Conservation (phyloP, 1,284 basidiomycete species). For the Volvariella surrecta region DNA sequence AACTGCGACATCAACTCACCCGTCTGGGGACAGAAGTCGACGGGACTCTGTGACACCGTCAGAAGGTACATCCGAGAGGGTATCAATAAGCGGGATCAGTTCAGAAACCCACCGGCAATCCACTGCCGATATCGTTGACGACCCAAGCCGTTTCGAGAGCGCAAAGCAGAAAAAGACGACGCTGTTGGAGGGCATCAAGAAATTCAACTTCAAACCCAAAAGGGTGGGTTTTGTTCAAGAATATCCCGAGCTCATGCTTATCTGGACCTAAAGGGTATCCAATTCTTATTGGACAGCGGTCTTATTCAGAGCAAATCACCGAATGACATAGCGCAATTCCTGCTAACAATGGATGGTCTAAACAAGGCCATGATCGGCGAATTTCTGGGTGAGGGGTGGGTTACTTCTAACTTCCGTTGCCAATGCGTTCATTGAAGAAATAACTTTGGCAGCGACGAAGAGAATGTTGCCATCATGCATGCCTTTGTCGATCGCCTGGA, state of each 20-base stretch:
- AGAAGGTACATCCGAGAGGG: conserved; percentile 44
- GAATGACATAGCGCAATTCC: conserved; percentile 79
- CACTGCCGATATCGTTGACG: conserved; percentile 78
- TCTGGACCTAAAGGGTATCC: conserved; percentile 58
- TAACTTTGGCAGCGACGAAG: conserved; percentile 55
- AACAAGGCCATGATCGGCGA: conserved; percentile 97
- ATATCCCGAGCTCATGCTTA: conserved; percentile 3
- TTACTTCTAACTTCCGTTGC: conserved; percentile 11
- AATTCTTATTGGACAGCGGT: conserved; percentile 84
- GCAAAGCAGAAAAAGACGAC: conserved; percentile 98
- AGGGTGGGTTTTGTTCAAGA: conserved; percentile 38
- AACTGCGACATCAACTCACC: conserved; percentile 32
- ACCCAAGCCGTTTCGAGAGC: conserved; percentile 90
- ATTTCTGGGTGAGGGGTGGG: conserved; percentile 93
- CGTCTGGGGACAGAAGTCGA: conserved; percentile 40
- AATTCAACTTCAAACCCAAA: conserved; percentile 99
- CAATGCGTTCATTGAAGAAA: not conserved
- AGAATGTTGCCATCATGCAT: conserved; percentile 90
- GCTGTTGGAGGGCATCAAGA: conserved; percentile 90
- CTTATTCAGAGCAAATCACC: conserved; percentile 79
- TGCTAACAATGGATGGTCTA: conserved; percentile 87
- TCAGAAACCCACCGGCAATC: conserved; percentile 49
- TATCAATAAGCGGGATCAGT: conserved; percentile 33
- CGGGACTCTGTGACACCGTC: conserved; percentile 39
- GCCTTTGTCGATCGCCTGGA: conserved; percentile 91